A percentile compares a stretch with the other conserved stretches of the same genome.
phyloP scores from a whole-genome alignment of 805 yeast species.

The Wickerhamomyces canadensis region DNA sequence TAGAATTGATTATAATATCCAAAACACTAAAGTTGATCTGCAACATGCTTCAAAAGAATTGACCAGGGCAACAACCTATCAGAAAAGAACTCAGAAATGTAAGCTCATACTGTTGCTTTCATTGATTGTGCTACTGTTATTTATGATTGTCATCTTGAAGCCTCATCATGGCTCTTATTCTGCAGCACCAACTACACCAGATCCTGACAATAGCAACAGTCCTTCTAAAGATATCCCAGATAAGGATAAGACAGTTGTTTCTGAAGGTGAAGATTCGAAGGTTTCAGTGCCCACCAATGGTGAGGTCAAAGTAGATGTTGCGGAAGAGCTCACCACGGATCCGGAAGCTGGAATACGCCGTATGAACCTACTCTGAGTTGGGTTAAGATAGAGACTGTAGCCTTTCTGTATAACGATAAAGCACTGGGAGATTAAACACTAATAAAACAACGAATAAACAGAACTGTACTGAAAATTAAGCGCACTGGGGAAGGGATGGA shows the following conservation, averaged over 20 bases:
- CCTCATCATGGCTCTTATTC: slow-evolving; percentile 34
- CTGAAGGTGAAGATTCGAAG: background rate
- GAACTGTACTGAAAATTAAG: too few relatives aligned
- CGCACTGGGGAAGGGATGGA: too few relatives aligned
- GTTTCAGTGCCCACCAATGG: too few relatives aligned
- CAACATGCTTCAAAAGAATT: slow-evolving; percentile 75
- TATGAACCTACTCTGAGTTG: too few relatives aligned
- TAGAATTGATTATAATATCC: slow-evolving; percentile 87
- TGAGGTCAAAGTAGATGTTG: background rate
- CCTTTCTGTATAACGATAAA: background rate
- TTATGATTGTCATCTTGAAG: slow-evolving; percentile 65
- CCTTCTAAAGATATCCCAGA: slow-evolving; percentile 6
- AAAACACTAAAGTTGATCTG: slow-evolving; percentile 71
- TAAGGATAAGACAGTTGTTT: slow-evolving; percentile 8
- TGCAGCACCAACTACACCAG: background rate
- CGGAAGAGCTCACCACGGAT: background rate
- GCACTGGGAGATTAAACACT: background rate
- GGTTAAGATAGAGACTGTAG: too few relatives aligned
- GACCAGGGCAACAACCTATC: slow-evolving; percentile 70
- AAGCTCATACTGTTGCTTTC: slow-evolving; percentile 72
- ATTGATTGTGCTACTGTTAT: slow-evolving; percentile 63
- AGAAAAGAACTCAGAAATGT: slow-evolving; percentile 86
- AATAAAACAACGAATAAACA: background rate
- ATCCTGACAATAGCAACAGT: slow-evolving; percentile 1
- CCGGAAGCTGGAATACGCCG: background rate